Percentiles rank a stretch among this genome's conserved stretches.
phyloP scores from a whole-genome alignment of 75 land plant species.

The Cupressus sempervirens region DNA sequence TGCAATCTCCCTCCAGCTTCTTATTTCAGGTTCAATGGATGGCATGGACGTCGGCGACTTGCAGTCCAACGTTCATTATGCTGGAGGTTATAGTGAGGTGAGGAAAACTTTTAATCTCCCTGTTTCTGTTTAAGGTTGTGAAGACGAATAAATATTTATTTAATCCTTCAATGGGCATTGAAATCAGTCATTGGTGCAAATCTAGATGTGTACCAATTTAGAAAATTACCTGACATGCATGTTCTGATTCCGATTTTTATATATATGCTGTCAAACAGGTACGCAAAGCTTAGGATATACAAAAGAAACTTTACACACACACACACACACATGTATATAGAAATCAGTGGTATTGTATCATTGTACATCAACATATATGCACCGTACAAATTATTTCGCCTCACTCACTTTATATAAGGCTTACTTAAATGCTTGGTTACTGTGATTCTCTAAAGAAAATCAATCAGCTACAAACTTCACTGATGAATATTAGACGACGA shows the following conservation, averaged over 20 bases:
- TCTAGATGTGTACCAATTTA: neutral
- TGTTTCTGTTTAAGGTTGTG: neutral
- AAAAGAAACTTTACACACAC: neutral
- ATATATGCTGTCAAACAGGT: neutral
- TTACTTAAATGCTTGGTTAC: neutral
- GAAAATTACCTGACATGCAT: neutral
- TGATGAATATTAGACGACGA: neutral
- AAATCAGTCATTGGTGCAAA: neutral
- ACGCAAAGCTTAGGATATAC: neutral
- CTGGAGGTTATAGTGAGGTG: slow-evolving; percentile 82
- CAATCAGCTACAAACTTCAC: neutral
- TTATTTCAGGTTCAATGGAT: slow-evolving; percentile 89
- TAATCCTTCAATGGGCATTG: neutral
- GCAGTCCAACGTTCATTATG: slow-evolving; percentile 57
- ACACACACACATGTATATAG: neutral
- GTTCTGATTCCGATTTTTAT: neutral
- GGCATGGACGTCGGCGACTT: slow-evolving; percentile 83
- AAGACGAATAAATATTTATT: neutral
- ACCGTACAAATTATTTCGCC: no score
- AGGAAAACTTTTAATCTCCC: neutral
- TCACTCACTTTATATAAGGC: neutral
- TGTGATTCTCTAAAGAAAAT: neutral
- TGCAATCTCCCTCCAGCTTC: slow-evolving; percentile 37
- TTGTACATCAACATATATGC: no score
- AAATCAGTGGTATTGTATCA: neutral